Evolutionary conservation across 176 grass and related monocot genomes (phyloP).

Genomic region (Saccharum officinarum): DNA sequence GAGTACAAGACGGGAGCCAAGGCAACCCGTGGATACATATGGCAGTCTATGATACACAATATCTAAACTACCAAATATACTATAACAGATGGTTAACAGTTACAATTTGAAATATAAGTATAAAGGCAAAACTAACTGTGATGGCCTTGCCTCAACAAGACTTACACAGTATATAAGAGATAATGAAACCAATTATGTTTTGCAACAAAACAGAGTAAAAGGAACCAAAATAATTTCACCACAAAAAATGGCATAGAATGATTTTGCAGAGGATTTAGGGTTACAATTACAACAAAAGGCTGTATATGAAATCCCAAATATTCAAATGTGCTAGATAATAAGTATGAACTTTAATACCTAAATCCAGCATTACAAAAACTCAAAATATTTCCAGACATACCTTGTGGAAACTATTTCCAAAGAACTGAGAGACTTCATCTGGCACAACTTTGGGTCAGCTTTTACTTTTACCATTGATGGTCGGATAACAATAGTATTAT

Average conservation of each 20-base stretch:
- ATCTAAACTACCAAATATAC: no score
- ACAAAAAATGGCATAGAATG: not conserved
- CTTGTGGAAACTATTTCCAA: slow-evolving; percentile 70
- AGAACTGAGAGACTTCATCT: slow-evolving; percentile 45
- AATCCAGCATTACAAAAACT: not conserved
- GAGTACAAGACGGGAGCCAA: no score
- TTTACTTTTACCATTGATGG: slow-evolving; percentile 74
- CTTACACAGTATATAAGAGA: not conserved
- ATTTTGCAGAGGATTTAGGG: not conserved
- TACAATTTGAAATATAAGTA: not conserved
- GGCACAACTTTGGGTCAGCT: slow-evolving; percentile 36
- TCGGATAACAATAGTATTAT: slow-evolving; percentile 49
- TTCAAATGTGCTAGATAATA: not conserved
- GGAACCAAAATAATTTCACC: not conserved
- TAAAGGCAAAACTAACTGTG: not conserved
- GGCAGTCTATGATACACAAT: no score
- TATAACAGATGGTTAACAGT: not conserved
- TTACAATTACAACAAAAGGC: not conserved
- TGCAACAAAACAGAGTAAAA: not conserved
- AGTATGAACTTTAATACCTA: not conserved
- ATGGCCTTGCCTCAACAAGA: not conserved
- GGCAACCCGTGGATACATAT: no score
- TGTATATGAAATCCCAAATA: not conserved
- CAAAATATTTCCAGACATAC: slow-evolving; percentile 30
- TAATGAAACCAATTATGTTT: not conserved